These are phyloP conservation scores for Scytalidium lignicola DNA, from an alignment of 2,329 filamentous ascomycete genomes.

Conservation along the genomic window DNA sequence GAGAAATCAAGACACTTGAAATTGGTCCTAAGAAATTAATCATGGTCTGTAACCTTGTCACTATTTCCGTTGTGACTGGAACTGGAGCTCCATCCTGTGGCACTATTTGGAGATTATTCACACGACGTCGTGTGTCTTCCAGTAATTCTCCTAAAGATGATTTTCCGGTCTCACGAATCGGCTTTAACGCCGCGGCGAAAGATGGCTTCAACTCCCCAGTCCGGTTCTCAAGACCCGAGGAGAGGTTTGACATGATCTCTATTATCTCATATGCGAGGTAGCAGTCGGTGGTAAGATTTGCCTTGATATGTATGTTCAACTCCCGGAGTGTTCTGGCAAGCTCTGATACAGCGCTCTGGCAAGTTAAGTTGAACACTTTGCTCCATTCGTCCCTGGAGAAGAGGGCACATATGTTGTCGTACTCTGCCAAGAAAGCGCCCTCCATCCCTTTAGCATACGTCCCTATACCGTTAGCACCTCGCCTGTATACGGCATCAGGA, in stretches of 20 bases:
- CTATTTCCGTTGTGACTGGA: conserved; percentile 74
- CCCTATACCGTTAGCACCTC: conserved; percentile 85
- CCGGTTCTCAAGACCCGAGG: conserved; percentile 71
- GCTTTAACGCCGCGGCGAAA: conserved; percentile 80
- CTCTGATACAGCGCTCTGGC: conserved; percentile 71
- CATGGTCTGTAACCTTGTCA: conserved; percentile 82
- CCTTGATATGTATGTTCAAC: conserved; percentile 83
- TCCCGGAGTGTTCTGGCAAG: conserved; percentile 83
- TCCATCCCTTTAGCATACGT: conserved; percentile 86
- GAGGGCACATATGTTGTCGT: conserved; percentile 83
- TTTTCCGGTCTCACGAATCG: conserved; percentile 88
- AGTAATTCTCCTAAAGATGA: conserved; percentile 76
- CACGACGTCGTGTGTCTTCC: conserved; percentile 72
- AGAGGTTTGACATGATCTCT: conserved; percentile 78
- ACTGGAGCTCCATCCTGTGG: conserved; percentile 75
- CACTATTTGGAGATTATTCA: conserved; percentile 59
- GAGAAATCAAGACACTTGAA: conserved; percentile 82
- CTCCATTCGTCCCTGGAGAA: conserved; percentile 85
- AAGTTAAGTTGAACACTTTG: conserved; percentile 71
- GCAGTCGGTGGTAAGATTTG: conserved; percentile 83
- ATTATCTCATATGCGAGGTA: conserved; percentile 94
- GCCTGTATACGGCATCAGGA: conserved; percentile 76
- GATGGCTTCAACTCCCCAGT: conserved; percentile 82
- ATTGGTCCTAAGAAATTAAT: conserved; percentile 81
- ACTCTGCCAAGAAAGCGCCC: conserved; percentile 80